Conservation (phyloP, 345 rosid genomes). For the Durio zibethinus region DNA sequence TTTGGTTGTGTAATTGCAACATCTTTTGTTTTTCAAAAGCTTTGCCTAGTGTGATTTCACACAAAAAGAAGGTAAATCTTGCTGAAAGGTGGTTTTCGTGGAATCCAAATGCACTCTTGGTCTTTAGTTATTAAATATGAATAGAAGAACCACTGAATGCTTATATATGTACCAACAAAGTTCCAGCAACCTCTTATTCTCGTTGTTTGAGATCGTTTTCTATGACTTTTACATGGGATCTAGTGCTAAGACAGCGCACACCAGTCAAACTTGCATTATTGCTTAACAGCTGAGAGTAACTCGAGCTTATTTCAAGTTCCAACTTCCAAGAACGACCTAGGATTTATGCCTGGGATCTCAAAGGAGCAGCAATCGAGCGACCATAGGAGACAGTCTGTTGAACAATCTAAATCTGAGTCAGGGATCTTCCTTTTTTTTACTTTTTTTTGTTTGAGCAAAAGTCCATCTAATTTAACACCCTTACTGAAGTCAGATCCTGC, state of each 20-base stretch:
- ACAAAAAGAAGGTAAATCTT: no score
- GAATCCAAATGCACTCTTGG: no score
- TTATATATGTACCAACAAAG: neutral
- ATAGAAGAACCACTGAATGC: neutral
- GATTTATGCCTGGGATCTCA: neutral
- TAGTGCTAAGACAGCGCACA: neutral
- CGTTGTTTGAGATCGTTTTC: neutral
- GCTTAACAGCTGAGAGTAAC: neutral
- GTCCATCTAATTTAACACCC: neutral
- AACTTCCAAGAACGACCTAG: neutral
- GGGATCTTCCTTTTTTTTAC: neutral
- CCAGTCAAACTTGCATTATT: neutral
- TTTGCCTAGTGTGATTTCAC: no score
- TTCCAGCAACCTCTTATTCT: neutral
- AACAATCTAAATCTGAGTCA: neutral
- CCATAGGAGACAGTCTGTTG: neutral
- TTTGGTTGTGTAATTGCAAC: no score
- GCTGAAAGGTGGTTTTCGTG: no score
- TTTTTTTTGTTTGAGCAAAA: neutral
- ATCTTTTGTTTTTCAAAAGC: no score
- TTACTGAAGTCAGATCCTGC: neutral
- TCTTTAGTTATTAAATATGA: neutral
- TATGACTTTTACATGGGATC: neutral
- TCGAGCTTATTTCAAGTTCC: neutral
- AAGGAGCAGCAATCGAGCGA: neutral